Evolutionary conservation across 495 filamentous ascomycete species (phyloP).

Genomic region (Talaromyces proteolyticus): DNA sequence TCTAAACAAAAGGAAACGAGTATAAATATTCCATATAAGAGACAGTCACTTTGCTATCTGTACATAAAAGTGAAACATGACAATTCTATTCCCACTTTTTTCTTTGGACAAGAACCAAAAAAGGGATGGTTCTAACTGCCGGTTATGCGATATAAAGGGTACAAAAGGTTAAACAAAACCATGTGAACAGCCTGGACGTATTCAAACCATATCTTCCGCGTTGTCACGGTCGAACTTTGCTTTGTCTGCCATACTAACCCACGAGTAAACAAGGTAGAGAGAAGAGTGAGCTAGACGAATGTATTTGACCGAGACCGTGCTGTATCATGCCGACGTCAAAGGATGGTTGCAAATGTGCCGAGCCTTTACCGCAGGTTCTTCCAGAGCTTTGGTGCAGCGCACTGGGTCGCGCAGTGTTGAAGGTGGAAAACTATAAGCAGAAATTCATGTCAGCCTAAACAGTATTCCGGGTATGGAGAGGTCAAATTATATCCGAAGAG

Average conservation of each 20-base stretch:
- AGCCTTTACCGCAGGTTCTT: conserved; percentile 72
- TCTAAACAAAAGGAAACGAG: conserved; percentile 32
- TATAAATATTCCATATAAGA: conserved; percentile 14
- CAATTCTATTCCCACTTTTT: conserved; percentile 6
- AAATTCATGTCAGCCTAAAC: neutral
- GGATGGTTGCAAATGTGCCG: neutral
- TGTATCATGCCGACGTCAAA: neutral
- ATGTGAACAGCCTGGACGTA: neutral
- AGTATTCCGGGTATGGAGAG: neutral
- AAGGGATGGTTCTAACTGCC: neutral
- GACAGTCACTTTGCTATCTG: conserved; percentile 43
- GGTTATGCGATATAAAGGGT: conserved; percentile 5
- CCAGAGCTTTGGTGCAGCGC: conserved; percentile 95
- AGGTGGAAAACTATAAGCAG: conserved; percentile 84
- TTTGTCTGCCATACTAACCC: too few species aligned
- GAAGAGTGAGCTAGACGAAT: too few species aligned
- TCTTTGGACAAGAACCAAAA: conserved; percentile 1
- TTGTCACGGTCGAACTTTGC: too few species aligned
- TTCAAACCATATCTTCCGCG: too few species aligned
- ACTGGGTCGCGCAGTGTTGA: conserved; percentile 83
- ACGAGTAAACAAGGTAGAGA: too few species aligned
- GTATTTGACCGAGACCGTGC: too few species aligned
- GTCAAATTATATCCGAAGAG: too few species aligned
- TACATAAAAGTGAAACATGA: conserved; percentile 33
- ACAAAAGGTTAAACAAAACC: neutral